Evolutionary conservation across 495 filamentous ascomycete genomes (phyloP).

Genomic region (Corynascus novoguineensis): DNA sequence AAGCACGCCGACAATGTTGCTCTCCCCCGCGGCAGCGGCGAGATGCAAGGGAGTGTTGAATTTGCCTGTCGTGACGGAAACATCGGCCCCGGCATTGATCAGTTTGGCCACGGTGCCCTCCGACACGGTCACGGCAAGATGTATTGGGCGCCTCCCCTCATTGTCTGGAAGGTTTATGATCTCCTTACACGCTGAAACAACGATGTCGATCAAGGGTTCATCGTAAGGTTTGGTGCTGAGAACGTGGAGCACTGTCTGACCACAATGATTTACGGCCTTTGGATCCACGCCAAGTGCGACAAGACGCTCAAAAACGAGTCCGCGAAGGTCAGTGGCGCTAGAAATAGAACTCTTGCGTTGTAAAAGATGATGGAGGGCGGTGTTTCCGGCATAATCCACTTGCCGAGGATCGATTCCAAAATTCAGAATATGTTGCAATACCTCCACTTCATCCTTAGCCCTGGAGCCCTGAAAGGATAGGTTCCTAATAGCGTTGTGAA

Average conservation of each 20-base stretch:
- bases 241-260: conserved; percentile 12
- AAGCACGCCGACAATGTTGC: conserved; percentile 37
- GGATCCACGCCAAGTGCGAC: conserved; percentile 9
- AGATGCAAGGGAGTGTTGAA: conserved; percentile 38
- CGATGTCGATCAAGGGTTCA: background rate
- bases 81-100: conserved; percentile 34
- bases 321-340: background rate
- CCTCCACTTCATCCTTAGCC: background rate
- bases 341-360: background rate
- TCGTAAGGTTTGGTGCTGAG: background rate
- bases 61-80: conserved; percentile 24
- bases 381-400: conserved; percentile 14
- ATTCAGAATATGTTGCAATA: background rate
- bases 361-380: conserved; percentile 11
- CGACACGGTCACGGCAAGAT: conserved; percentile 33
- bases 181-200: background rate
- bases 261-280: conserved; percentile 9
- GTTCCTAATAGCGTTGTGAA: conserved; percentile 1
- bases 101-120: conserved; percentile 29
- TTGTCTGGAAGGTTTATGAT: conserved; percentile 8
- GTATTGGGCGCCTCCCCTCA: conserved; percentile 21
- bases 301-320: background rate
- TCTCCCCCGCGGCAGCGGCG: conserved; percentile 32
- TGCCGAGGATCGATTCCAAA: conserved; percentile 1
- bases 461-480: background rate